Conservation (phyloP, 257 asterid genomes). For the Eucommia ulmoides region DNA sequence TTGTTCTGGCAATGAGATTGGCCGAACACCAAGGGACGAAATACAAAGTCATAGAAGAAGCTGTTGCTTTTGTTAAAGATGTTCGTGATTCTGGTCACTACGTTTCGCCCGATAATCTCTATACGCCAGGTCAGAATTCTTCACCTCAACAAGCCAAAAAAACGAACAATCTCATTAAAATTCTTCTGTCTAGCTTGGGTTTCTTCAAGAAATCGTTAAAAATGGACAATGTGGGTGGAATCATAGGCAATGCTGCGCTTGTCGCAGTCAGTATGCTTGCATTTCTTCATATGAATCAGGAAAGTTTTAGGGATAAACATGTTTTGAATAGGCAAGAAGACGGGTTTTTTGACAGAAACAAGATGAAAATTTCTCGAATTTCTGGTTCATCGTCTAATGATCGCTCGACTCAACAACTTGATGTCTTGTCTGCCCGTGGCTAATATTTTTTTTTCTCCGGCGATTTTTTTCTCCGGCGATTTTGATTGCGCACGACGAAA, state of each 20-base stretch:
- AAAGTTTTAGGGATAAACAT: conserved; percentile 34
- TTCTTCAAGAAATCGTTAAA: conserved; percentile 52
- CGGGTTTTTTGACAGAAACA: conserved; percentile 22
- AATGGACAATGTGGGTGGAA: conserved; percentile 58
- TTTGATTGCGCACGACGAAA: too few relatives aligned
- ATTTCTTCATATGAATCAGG: conserved; percentile 57
- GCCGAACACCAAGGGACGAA: conserved; percentile 95
- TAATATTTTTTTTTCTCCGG: too few relatives aligned
- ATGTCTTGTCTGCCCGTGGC: conserved; percentile 79
- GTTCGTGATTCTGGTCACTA: conserved; percentile 52
- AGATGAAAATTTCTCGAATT: conserved; percentile 25
- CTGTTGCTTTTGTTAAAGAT: conserved; percentile 76
- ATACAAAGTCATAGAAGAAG: conserved; percentile 88
- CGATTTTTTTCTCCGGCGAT: too few relatives aligned
- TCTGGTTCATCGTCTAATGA: conserved; percentile 24
- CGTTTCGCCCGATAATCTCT: conserved; percentile 46
- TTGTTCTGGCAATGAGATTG: conserved; percentile 82
- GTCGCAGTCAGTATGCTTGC: conserved; percentile 85
- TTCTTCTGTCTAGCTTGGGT: conserved; percentile 38
- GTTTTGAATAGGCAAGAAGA: conserved; percentile 21
- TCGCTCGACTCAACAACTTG: conserved; percentile 28
- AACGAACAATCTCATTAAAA: conserved; percentile 31
- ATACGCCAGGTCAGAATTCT: conserved; percentile 24
- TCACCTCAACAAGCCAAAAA: conserved; percentile 29
- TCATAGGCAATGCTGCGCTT: conserved; percentile 83